These are phyloP conservation scores for Canna indica DNA, from an alignment of 176 grass and related monocot species.

Conservation along the genomic window DNA sequence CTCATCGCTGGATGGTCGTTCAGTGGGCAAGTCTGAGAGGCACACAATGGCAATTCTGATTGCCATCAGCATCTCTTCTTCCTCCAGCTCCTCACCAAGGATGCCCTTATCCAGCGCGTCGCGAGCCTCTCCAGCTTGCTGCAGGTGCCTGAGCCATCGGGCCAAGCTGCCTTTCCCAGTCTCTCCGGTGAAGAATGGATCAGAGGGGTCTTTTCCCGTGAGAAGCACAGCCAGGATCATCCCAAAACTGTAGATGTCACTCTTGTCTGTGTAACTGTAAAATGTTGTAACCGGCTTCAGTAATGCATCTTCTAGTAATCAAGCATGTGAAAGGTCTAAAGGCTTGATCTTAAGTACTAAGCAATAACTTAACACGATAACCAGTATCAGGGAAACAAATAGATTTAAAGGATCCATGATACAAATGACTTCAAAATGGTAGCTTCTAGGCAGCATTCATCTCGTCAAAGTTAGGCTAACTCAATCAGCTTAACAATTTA, in stretches of 20 bases:
- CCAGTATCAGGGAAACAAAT: too few species aligned
- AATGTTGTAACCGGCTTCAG: neutral
- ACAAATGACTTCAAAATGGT: too few species aligned
- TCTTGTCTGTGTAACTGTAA: constrained; percentile 92
- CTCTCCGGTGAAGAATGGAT: constrained; percentile 63
- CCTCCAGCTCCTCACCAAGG: constrained; percentile 54
- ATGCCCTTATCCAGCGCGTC: constrained; percentile 63
- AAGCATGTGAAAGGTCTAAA: neutral
- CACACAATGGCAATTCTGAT: constrained; percentile 83
- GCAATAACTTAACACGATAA: neutral
- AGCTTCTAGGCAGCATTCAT: too few species aligned
- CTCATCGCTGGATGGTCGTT: constrained; percentile 91
- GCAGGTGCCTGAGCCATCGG: constrained; percentile 66
- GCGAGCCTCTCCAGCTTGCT: constrained; percentile 61
- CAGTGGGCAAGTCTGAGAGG: constrained; percentile 59
- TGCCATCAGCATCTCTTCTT: constrained; percentile 91
- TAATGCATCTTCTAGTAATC: neutral
- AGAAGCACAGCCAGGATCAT: constrained; percentile 65
- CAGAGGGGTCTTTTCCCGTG: constrained; percentile 63
- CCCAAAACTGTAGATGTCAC: constrained; percentile 84
- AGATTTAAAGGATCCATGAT: too few species aligned
- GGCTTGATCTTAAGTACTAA: neutral
- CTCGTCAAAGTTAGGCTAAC: too few species aligned
- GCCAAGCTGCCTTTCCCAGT: constrained; percentile 36
- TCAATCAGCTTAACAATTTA: too few species aligned